Base-by-base conservation (phyloP, 2,329 filamentous ascomycete species). In the Cladosporium sp. region DNA sequence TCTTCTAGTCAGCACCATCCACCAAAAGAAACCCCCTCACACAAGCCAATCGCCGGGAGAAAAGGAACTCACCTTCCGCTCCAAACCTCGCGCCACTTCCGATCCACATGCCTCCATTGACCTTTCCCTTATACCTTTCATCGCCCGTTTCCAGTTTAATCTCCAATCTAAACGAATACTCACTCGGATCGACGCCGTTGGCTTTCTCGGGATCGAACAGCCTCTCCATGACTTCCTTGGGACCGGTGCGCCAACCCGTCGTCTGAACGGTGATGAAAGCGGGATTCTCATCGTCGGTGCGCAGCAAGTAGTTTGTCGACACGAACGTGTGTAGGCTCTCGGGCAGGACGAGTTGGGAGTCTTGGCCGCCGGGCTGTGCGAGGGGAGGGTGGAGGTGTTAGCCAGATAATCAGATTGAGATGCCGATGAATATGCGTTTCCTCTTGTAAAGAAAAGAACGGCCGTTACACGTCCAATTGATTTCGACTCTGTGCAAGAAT, bases 71-170 rank as follows among this genome's bases (percentile, higher is more conserved):
- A 64, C 63, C 63, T 50, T 64, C 61, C 20, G 19, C 19, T 5
- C 63, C 63, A 17, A 49, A 60, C 36, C 63, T 58, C 14, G 58
- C 59, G 1, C 61, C 63, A 60, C 58, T 60, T 1, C 58, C 63
- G 28, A 64, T 25, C 63, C 63, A 64, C 39, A 64, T 39, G 3
- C 61, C 63, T 2, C 58, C 56, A 37, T 64, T 64, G 5, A 64
- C 50, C 5, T 25, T 36, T 1, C 58, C 59, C 34, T 25, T 55
- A 51, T 64, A 64, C 15, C 63, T 49, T 30, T 43, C 51, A 47
- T 64, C 63, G 2, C 63, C 63, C 3, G 63, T 64, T 52, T 64
- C 63, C 6, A 64, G 47, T 40, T 60, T 63, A 12, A 64, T 51
- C 12, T 36, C 51, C 36, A 64, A 28, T 1, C 60, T 30, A 22